These are phyloP conservation scores for Fraxinus greggii DNA, from an alignment of 305 asterid genomes.

Conservation along the genomic window DNA sequence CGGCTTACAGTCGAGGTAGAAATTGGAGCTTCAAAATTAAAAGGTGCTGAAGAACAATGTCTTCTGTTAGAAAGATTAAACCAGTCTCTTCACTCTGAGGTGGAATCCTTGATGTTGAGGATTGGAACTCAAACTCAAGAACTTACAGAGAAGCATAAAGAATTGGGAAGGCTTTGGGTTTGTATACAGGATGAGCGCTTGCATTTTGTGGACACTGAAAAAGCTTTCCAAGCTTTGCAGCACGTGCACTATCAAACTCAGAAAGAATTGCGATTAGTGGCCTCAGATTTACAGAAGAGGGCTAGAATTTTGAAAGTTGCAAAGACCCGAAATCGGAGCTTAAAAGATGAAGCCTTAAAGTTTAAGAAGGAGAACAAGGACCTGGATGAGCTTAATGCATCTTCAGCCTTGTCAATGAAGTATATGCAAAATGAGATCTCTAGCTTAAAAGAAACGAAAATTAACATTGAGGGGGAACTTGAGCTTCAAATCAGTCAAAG, in stretches of 20 bases:
- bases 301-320: constrained; percentile 53
- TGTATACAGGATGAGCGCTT: constrained; percentile 81
- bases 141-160: constrained; percentile 86
- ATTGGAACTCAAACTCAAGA: constrained; percentile 74
- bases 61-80: constrained; percentile 67
- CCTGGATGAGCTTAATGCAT: constrained; percentile 55
- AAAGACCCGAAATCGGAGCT: constrained; percentile 55
- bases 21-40: constrained; percentile 57
- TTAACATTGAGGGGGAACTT: constrained; percentile 75
- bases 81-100: constrained; percentile 70
- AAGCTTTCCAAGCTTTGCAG: constrained; percentile 90
- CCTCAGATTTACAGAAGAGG: constrained; percentile 68
- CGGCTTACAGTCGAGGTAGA: constrained; percentile 66
- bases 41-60: constrained; percentile 74
- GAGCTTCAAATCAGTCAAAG: constrained; percentile 79
- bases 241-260: constrained; percentile 84
- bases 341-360: constrained; percentile 64
- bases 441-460: constrained; percentile 58
- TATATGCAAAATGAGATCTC: constrained; percentile 71
- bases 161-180: constrained; percentile 76
- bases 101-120: constrained; percentile 73
- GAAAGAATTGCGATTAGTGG: constrained; percentile 70
- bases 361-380: constrained; percentile 66
- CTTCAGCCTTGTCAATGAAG: constrained; percentile 63
- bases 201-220: constrained; percentile 92